Base-by-base conservation (phyloP, 345 rosid species). In the Anastatica hierochuntica region DNA sequence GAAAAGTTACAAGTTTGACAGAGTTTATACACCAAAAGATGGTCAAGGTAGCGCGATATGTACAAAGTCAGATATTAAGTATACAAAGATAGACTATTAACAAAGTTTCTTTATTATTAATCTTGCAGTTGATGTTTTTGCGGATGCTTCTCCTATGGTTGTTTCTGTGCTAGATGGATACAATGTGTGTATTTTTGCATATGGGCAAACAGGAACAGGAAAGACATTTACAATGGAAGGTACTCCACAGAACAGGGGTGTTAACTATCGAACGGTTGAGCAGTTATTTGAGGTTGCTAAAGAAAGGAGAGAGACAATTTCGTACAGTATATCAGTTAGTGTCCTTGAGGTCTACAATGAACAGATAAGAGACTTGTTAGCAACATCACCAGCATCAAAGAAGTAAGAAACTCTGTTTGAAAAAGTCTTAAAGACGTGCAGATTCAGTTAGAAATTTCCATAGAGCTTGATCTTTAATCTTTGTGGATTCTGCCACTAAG, bases 211-310 rank as follows among this genome's bases (percentile, higher is more conserved):
- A 19, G 98, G 98, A 42, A 92, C 96, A 18, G 98, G 98, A 27
- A 92, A 92, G 67, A 92, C 98, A 19, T 92, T 84, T 72, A 92
- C 98, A 44, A 92, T 90, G 98, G 98, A 90, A 75, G 98, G 98
- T 43, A 81, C 77, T 12, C 77, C 69, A 43, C 80, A 79, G 52
- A 81, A 77, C 57, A 76, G 96, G 62, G 98, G 98, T 67, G 98
- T 92, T 69, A 92, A 92, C 71, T 92, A 83, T 48, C 74, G 90
- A 63, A 92, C 98, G 12, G 95, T 92, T 5, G 83, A 84, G 75
- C 79, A 78, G 40, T 70, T 92, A 53, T 88, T 92, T 74, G 68
- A 77, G 69, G 73, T 72, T 67, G 78, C 90, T 45, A 65, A 64
- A 63, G 95, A 88, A 76, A 88, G 96, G 70, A 74, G 72, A 51